These are phyloP conservation scores for Colletotrichum brevisporum DNA, from an alignment of 2,329 filamentous ascomycete species.

Conservation along the genomic window DNA sequence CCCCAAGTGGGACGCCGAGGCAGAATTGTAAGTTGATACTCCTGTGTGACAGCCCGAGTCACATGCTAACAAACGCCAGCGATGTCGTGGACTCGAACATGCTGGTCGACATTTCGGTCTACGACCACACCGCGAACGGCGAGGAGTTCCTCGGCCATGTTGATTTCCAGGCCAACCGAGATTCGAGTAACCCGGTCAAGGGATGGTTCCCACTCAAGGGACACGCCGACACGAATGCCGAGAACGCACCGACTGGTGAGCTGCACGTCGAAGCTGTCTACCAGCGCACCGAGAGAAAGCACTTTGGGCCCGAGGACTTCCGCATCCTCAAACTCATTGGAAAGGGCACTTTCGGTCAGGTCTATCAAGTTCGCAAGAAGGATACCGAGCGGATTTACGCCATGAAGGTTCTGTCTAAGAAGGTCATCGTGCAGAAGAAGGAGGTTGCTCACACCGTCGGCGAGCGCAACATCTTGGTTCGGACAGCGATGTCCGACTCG, in stretches of 20 bases:
- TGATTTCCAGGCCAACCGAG: constrained; percentile 78
- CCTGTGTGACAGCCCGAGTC: neutral
- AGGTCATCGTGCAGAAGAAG: constrained; percentile 99
- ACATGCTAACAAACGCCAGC: constrained; percentile 61
- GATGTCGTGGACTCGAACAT: constrained; percentile 95
- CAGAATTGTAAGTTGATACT: constrained; percentile 83
- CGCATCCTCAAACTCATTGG: constrained; percentile 96
- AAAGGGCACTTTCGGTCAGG: constrained; percentile 98
- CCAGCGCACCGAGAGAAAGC: constrained; percentile 88
- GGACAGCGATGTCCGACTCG: constrained; percentile 94
- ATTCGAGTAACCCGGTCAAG: constrained; percentile 78
- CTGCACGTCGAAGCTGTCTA: constrained; percentile 90
- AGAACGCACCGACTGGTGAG: constrained; percentile 86
- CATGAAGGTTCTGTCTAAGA: constrained; percentile 99
- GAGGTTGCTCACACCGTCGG: constrained; percentile 97
- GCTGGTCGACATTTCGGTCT: constrained; percentile 92
- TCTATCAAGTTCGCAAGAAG: constrained; percentile 98
- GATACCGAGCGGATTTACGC: constrained; percentile 97
- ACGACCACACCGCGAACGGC: constrained; percentile 83
- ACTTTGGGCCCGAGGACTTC: constrained; percentile 95
- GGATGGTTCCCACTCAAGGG: constrained; percentile 89
- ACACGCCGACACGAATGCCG: constrained; percentile 77
- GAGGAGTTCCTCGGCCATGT: constrained; percentile 95
- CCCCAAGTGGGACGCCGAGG: constrained; percentile 96
- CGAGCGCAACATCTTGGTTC: constrained; percentile 96